These are phyloP conservation scores for Carex myosuroides DNA, from an alignment of 176 grass and related monocot genomes.

Conservation along the genomic window DNA sequence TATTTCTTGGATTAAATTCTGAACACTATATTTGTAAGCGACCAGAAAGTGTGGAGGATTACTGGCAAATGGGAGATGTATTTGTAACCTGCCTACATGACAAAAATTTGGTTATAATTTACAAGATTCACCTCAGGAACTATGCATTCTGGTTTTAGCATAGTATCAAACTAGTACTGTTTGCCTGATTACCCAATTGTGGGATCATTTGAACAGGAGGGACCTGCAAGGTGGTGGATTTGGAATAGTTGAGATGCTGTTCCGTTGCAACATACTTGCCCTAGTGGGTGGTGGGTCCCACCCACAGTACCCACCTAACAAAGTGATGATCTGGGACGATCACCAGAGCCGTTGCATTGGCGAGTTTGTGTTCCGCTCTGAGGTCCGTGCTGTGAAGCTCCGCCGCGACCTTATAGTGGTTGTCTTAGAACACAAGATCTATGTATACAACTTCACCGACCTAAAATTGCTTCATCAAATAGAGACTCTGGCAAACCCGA, in stretches of 20 bases:
- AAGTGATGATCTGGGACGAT: conserved; percentile 99
- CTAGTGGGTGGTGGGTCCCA: conserved; percentile 80
- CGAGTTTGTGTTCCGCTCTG: conserved; percentile 79
- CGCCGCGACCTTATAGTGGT: conserved; percentile 29
- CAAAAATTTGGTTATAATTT: background rate
- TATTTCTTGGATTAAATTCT: background rate
- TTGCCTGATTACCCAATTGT: conserved; percentile 50
- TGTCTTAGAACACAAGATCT: conserved; percentile 28
- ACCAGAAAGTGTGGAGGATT: conserved; percentile 27
- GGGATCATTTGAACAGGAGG: conserved; percentile 72
- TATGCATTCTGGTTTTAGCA: conserved; percentile 51
- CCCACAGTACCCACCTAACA: conserved; percentile 61
- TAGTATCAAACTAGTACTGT: conserved; percentile 17
- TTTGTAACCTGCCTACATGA: background rate
- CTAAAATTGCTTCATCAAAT: conserved; percentile 26
- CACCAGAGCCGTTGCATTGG: conserved; percentile 82
- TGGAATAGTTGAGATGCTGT: conserved; percentile 88
- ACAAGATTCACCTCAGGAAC: conserved; percentile 10
- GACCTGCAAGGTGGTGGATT: conserved; percentile 86
- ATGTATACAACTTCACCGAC: conserved; percentile 27
- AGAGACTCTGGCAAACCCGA: conserved; percentile 23
- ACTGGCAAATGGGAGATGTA: background rate
- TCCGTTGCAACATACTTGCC: conserved; percentile 92
- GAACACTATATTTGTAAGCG: conserved; percentile 43
- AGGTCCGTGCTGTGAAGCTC: conserved; percentile 37